Evolutionary conservation across 2,329 filamentous ascomycete genomes (phyloP).

Genomic region (Colletotrichum navitas): DNA sequence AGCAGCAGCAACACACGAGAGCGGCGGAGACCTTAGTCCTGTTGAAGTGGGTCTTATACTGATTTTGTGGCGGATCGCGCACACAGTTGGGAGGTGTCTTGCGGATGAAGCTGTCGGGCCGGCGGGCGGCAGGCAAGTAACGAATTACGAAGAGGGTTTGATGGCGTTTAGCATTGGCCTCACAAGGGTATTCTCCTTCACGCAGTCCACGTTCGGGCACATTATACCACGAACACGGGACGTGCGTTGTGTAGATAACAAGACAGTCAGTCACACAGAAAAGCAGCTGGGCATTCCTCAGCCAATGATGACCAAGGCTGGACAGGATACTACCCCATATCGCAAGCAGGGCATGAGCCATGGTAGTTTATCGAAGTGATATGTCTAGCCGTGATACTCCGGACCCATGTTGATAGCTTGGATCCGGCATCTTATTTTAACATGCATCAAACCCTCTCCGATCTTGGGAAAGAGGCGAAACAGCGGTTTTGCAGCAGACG

Average conservation of each 20-base stretch:
- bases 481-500: not conserved
- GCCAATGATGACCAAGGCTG: not conserved
- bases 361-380: not conserved
- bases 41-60: not conserved
- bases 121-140: slow-evolving; percentile 13
- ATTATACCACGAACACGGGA: not conserved
- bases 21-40: slow-evolving; percentile 10
- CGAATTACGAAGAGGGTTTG: slow-evolving; percentile 39
- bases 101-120: not conserved
- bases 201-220: not conserved
- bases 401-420: not conserved
- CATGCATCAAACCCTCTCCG: too few relatives aligned
- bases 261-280: not conserved
- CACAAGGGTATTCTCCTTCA: not conserved
- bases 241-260: slow-evolving; percentile 29
- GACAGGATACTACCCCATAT: slow-evolving; percentile 1
- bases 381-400: too few relatives aligned
- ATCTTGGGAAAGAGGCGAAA: too few relatives aligned
- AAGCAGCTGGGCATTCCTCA: not conserved
- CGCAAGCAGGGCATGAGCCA: not conserved
- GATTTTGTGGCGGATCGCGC: not conserved
- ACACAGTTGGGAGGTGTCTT: not conserved
- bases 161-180: slow-evolving; percentile 38
- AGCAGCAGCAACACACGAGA: slow-evolving; percentile 13
- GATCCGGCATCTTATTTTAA: not conserved